A percentile compares a stretch with the other conserved stretches of the same genome.
Evolutionary conservation across 768 basidiomycete genomes (phyloP).

Genomic region (Lentinula aciculospora): DNA sequence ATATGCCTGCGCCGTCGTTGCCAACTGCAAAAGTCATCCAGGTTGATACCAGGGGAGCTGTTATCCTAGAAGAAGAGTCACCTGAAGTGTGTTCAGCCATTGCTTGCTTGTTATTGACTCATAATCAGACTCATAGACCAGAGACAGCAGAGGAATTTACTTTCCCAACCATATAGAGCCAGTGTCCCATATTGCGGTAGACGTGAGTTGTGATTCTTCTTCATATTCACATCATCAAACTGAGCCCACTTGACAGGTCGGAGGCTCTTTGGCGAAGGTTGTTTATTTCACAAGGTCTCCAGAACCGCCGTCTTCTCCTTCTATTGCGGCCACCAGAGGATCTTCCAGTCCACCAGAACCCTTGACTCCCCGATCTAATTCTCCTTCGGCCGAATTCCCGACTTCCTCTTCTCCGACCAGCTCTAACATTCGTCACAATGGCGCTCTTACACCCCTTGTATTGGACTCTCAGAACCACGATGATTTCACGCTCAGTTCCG

Average conservation of each 20-base stretch:
- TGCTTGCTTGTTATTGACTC: conserved; percentile 6
- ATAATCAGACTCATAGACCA: conserved; percentile 45
- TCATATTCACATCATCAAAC: conserved; percentile 7
- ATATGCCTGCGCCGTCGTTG: conserved; percentile 54
- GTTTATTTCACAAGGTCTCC: conserved; percentile 97
- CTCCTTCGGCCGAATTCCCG: conserved; percentile 30
- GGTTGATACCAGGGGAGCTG: conserved; percentile 91
- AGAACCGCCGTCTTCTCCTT: conserved; percentile 76
- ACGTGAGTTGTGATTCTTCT: conserved; percentile 50
- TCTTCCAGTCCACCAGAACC: conserved; percentile 42
- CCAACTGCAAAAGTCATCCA: conserved; percentile 85
- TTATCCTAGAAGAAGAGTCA: conserved; percentile 91
- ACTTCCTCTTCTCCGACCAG: conserved; percentile 23
- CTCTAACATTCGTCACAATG: conserved; percentile 42
- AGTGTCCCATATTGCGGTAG: conserved; percentile 95
- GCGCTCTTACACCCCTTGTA: conserved; percentile 79
- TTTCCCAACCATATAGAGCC: conserved; percentile 97
- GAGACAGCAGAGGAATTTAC: conserved; percentile 95
- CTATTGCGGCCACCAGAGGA: conserved; percentile 54
- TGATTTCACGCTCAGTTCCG: conserved; percentile 32
- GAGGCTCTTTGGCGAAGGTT: conserved; percentile 95
- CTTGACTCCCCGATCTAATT: conserved; percentile 37
- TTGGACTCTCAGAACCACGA: conserved; percentile 47
- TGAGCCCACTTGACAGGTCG: conserved; percentile 56
- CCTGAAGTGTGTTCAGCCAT: conserved; percentile 57